A percentile compares a stretch with the other conserved stretches of the same genome.
phyloP scores from a whole-genome alignment of 805 yeast genomes.

The Saccharomycopsis amapae region DNA sequence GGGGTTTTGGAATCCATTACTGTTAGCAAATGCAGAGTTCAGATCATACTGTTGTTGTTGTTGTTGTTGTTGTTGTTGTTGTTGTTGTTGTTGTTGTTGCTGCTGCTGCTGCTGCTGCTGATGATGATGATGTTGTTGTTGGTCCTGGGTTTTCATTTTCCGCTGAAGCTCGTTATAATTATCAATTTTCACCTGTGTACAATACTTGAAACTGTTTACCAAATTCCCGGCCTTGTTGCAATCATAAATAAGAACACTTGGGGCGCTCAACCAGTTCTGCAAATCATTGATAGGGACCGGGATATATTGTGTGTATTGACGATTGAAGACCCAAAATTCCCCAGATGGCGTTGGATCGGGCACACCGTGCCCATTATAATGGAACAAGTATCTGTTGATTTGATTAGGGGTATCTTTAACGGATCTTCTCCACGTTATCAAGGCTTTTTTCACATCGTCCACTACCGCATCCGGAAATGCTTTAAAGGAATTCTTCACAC shows the following conservation, averaged over 20 bases:
- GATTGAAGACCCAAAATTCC: slow-evolving; percentile 96
- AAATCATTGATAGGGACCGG: slow-evolving; percentile 93
- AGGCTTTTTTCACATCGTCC: slow-evolving; percentile 88
- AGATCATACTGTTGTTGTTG: background rate
- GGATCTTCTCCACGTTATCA: slow-evolving; percentile 78
- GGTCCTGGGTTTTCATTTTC: slow-evolving; percentile 36
- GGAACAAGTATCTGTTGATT: slow-evolving; percentile 63
- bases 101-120: slow-evolving; percentile 35
- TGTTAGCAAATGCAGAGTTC: background rate
- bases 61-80: slow-evolving; percentile 1
- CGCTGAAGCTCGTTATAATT: slow-evolving; percentile 57
- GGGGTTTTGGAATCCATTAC: slow-evolving; percentile 1
- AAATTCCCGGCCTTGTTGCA: slow-evolving; percentile 94
- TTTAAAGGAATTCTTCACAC: slow-evolving; percentile 81
- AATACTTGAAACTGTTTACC: slow-evolving; percentile 78
- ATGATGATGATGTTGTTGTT: slow-evolving; percentile 5
- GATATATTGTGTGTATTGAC: slow-evolving; percentile 95
- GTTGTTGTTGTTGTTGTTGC: slow-evolving; percentile 31
- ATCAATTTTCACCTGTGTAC: slow-evolving; percentile 82
- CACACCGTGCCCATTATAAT: slow-evolving; percentile 97
- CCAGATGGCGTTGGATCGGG: slow-evolving; percentile 96
- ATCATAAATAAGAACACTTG: slow-evolving; percentile 90
- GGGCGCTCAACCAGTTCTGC: slow-evolving; percentile 97
- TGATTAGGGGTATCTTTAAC: slow-evolving; percentile 54
- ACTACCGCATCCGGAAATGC: slow-evolving; percentile 91